Evolutionary conservation across 345 rosid species (phyloP), one percentile per base, ranked within the genome.

Genomic region (Eucalyptus viminalis): DNA sequence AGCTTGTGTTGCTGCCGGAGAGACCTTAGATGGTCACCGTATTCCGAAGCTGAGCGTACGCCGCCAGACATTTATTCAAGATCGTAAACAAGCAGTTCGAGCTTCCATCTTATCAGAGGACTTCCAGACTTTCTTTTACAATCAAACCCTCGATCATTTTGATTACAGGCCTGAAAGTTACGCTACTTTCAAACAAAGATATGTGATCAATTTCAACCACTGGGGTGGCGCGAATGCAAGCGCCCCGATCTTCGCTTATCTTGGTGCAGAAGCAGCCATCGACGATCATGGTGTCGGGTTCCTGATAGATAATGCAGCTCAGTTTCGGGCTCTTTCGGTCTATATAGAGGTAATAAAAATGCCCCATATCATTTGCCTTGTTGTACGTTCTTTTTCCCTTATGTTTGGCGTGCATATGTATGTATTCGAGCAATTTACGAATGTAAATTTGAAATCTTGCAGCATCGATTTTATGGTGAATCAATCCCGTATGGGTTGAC

Each of bases 131-230:
- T 89, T 87, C 37, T 91, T 89, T 62, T 93, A 76, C 89, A 88
- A 72, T 8, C 96, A 94, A 62, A 94, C 89, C 49, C 94, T 95
- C 5, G 96, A 95, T 87, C 97, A 95, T 86, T 94, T 95, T 91
- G 93, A 90, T 69, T 95, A 89, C 86, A 91, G 89, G 83, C 94
- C 95, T 0, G 91, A 95, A 62, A 94, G 97, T 89, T 94, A 92
- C 89, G 88, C 91, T 22, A 90, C 93, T 21, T 95, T 95, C 86
- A 92, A 86, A 91, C 95, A 95, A 86, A 93, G 93, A 91, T 94
- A 92, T 11, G 86, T 91, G 1, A 90, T 94, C 6, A 91, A 93
- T 89, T 92, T 91, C 86, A 94, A 90, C 87, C 15, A 92, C 31
- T 95, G 95, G 96, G 93, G 89, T 14, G 96, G 97, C 6, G 89